phyloP scores from a whole-genome alignment of 352 stramenopile genomes.

The Globisporangium solare region DNA sequence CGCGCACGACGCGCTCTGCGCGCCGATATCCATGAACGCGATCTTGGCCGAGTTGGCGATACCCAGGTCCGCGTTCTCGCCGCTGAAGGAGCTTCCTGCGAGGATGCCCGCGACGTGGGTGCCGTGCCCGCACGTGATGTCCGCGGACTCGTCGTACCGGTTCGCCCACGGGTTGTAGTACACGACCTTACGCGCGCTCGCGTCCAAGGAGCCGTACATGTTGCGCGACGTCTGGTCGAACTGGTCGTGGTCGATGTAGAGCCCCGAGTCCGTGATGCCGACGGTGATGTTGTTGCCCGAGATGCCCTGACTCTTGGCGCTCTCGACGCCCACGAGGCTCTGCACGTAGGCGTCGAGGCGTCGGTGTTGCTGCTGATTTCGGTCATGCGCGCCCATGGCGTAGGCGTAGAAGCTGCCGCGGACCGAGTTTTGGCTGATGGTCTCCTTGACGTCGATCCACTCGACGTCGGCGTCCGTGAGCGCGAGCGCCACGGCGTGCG shows the following conservation, averaged over 20 bases:
- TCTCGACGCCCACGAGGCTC: conserved; percentile 59
- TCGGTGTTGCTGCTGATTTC: conserved; percentile 9
- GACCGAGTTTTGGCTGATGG: conserved; percentile 30
- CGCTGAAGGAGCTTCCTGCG: conserved; percentile 69
- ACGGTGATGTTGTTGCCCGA: conserved; percentile 65
- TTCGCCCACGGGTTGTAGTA: conserved; percentile 79
- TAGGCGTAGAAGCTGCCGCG: conserved; percentile 16
- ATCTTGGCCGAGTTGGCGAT: conserved; percentile 77
- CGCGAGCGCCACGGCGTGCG: conserved; percentile 43
- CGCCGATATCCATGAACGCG: conserved; percentile 90
- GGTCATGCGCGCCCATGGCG: conserved; percentile 5
- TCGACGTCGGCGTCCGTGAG: conserved; percentile 49
- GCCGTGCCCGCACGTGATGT: conserved; percentile 77
- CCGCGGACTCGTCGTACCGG: conserved; percentile 53
- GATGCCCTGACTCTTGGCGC: conserved; percentile 56
- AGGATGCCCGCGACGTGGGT: conserved; percentile 86
- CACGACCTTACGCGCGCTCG: conserved; percentile 63
- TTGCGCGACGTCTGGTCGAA: conserved; percentile 62
- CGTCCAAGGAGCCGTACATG: conserved; percentile 39
- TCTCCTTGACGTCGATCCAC: conserved; percentile 49
- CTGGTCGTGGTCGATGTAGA: conserved; percentile 83
- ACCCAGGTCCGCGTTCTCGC: conserved; percentile 46
- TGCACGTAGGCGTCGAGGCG: conserved; percentile 61
- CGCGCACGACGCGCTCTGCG: conserved; percentile 40
- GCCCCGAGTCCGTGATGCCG: conserved; percentile 75